Evolutionary conservation across 495 filamentous ascomycete genomes (phyloP), one percentile per base, ranked within the genome.

Genomic region (Entonaema liquescens): DNA sequence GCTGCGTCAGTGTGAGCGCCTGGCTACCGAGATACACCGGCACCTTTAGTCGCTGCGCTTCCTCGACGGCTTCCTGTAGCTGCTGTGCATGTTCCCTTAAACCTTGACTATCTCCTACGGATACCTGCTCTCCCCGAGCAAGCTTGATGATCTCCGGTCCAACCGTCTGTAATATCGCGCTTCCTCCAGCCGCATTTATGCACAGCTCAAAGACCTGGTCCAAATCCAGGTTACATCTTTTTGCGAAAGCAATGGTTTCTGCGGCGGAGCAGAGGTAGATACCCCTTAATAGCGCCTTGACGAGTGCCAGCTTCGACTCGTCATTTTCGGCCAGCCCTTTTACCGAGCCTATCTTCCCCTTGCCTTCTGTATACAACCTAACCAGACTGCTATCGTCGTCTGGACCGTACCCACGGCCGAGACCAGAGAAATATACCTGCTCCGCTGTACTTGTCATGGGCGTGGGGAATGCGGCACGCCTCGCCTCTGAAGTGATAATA

Each of bases 321-420:
- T 82, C 77, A 28, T 56, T 76, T 68, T 70, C 42, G 77, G 82
- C 68, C 65, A 82, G 35, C 36, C 77, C 66, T 80, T 83, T n/a
- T 74, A 81, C 59, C 77, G 76, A 70, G 1, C 56, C 80, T 42
- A 68, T 77, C 71, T 72, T 81, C 40, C 62, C 75, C 55, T 73
- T 77, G 57, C 77, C 77, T 56, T 82, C 79, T 23, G 76, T 81
- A 60, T 87, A 94, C 67, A 93, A 78, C 66, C 89, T 83, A 33
- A 92, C 83, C 62, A 93, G 83, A n/a, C 85, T 84, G 38, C 90
- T 88, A 71, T 94, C 92, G 68, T 94, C 92, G 52, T 90, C 84
- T 3, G 83, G 74, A 0, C 87, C 89, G 71, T 85, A 91, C 4
- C 90, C 91, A 44, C 86, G 83, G 3, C 84, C 77, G 17, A 92